Percentiles rank a stretch among this genome's conserved stretches.
phyloP scores from a whole-genome alignment of 2,329 filamentous ascomycete genomes.

The Falciphora oryzae region DNA sequence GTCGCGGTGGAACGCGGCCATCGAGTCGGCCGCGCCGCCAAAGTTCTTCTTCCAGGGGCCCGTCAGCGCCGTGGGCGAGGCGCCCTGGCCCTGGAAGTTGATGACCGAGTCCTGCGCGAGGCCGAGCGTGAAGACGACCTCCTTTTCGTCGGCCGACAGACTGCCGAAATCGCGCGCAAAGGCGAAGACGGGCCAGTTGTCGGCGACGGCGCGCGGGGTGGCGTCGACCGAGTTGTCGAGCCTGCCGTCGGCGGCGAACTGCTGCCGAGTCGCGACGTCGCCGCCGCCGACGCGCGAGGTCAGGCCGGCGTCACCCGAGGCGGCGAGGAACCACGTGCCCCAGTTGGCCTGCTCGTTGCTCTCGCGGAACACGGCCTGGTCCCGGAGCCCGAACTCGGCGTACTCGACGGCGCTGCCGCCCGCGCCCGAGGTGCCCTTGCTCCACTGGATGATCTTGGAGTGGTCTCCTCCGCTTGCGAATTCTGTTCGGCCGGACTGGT shows the following conservation, averaged over 20 bases:
- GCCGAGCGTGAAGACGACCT: constrained; percentile 67
- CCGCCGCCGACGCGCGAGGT: constrained; percentile 64
- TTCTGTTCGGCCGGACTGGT: constrained; percentile 41
- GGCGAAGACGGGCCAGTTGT: constrained; percentile 72
- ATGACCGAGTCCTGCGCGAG: constrained; percentile 72
- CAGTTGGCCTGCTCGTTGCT: constrained; percentile 67
- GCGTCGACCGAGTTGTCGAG: constrained; percentile 60
- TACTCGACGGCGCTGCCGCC: constrained; percentile 62
- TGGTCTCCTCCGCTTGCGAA: constrained; percentile 61
- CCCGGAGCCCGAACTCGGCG: constrained; percentile 55
- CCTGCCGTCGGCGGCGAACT: constrained; percentile 58
- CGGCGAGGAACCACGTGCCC: constrained; percentile 75
- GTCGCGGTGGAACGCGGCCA: constrained; percentile 72
- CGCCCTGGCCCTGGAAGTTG: constrained; percentile 64
- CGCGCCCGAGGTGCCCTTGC: constrained; percentile 41
- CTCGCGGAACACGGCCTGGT: constrained; percentile 64
- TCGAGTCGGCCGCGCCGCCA: constrained; percentile 51
- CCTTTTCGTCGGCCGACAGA: constrained; percentile 25
- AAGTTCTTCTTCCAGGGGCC: constrained; percentile 77
- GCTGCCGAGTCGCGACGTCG: constrained; percentile 57
- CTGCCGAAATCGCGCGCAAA: constrained; percentile 59
- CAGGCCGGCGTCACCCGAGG: constrained; percentile 47
- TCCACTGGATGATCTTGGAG: constrained; percentile 54
- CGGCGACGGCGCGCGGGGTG: constrained; percentile 60
- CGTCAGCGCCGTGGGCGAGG: constrained; percentile 55